Evolutionary conservation across 2,329 filamentous ascomycete genomes (phyloP).

Genomic region (Arachnopeziza araneosa): DNA sequence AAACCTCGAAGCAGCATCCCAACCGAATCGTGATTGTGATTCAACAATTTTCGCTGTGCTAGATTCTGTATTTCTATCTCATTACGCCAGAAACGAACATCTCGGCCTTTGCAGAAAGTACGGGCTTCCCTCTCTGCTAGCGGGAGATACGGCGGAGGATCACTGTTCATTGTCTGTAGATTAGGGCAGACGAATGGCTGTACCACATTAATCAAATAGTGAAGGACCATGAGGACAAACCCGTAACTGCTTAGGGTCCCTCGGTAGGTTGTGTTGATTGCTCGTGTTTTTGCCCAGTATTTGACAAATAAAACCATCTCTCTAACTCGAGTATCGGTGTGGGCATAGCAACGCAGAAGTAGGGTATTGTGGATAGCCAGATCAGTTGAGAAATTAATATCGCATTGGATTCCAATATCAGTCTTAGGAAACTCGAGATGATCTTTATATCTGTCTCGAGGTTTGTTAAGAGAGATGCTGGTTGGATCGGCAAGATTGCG

Average conservation of each 20-base stretch:
- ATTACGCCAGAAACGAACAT: constrained; percentile 73
- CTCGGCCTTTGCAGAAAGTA: constrained; percentile 54
- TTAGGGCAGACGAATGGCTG: constrained; percentile 81
- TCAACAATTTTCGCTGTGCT: constrained; percentile 53
- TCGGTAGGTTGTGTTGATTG: constrained; percentile 80
- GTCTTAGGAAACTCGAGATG: constrained; percentile 71
- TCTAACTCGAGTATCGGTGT: constrained; percentile 70
- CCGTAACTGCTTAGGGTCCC: constrained; percentile 87
- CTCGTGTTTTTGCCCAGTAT: constrained; percentile 79
- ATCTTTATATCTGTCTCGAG: constrained; percentile 49
- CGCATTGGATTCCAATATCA: constrained; percentile 77
- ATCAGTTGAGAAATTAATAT: constrained; percentile 86
- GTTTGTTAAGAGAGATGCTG: constrained; percentile 42
- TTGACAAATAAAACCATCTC: constrained; percentile 83
- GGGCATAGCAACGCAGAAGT: constrained; percentile 77
- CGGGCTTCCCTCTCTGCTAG: constrained; percentile 35
- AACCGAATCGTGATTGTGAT: constrained; percentile 62
- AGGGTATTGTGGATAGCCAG: constrained; percentile 79
- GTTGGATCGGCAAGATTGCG: constrained; percentile 33
- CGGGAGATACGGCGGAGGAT: constrained; percentile 38
- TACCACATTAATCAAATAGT: constrained; percentile 80
- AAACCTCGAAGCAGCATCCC: constrained; percentile 74
- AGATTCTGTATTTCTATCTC: constrained; percentile 62
- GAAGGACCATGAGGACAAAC: constrained; percentile 86
- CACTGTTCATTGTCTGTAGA: constrained; percentile 56